A percentile compares a stretch with the other conserved stretches of the same genome.
Conservation (phyloP, 768 basidiomycete genomes). For the Serendipita vermifera region DNA sequence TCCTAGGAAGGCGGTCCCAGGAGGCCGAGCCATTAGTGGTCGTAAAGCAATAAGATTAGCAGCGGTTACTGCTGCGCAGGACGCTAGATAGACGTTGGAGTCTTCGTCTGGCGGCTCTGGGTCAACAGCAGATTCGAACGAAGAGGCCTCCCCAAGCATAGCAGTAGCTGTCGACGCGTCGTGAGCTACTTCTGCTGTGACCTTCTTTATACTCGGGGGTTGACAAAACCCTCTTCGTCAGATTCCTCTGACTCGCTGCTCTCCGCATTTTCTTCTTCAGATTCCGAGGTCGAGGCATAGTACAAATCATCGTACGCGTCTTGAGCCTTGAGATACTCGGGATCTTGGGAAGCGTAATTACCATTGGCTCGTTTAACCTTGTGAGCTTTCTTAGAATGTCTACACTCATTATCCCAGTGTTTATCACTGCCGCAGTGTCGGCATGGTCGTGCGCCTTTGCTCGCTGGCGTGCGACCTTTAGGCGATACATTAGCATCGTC, state of each 20-base stretch:
- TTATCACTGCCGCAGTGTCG: constrained; percentile 25
- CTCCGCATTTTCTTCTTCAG: constrained; percentile 8
- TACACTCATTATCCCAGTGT: constrained; percentile 28
- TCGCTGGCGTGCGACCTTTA: constrained; percentile 16
- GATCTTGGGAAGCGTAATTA: constrained; percentile 12
- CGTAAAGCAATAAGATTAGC: no score
- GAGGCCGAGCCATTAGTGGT: constrained; percentile 15
- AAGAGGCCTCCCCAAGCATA: no score
- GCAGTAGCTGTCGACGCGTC: no score
- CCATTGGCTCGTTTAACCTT: constrained; percentile 16
- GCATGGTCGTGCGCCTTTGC: constrained; percentile 23
- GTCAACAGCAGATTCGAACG: no score
- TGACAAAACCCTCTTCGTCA: no score
- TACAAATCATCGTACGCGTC: constrained; percentile 23
- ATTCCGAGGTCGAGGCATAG: constrained; percentile 15
- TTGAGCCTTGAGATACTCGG: constrained; percentile 19
- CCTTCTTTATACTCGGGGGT: no score
- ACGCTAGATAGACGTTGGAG: no score
- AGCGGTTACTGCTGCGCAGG: no score
- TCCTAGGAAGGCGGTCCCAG: constrained; percentile 26
- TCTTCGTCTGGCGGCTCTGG: no score
- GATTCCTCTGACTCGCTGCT: no score
- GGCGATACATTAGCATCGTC: background rate
- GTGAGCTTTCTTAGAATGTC: constrained; percentile 19
- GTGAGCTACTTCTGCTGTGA: no score